Conservation (phyloP, 768 basidiomycete species). For the Glaciozyma antarctica region DNA sequence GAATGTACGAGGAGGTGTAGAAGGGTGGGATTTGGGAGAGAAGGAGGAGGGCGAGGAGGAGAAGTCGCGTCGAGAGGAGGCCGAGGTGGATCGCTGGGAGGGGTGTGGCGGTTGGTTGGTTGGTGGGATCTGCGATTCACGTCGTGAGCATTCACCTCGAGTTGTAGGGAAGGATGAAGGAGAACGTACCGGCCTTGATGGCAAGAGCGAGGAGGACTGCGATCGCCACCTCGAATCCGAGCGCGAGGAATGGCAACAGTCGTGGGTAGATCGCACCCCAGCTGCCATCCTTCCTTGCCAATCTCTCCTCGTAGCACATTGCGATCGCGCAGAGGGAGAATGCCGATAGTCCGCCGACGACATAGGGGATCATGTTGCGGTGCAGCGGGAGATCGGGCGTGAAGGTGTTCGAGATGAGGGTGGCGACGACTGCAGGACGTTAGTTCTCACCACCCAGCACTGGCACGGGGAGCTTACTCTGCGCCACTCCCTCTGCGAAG, state of each 20-base stretch:
- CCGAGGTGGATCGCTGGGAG: conserved; percentile 41
- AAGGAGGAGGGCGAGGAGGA: conserved; percentile 24
- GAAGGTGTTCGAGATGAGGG: conserved; percentile 16
- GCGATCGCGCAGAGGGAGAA: conserved; percentile 42
- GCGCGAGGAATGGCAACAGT: conserved; percentile 47
- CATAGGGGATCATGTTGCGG: conserved; percentile 86
- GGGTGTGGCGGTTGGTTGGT: conserved; percentile 38
- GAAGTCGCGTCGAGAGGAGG: conserved; percentile 24
- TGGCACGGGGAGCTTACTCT: conserved; percentile 45
- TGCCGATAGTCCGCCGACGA: conserved; percentile 58
- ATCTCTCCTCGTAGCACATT: conserved; percentile 59
- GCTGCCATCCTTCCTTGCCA: conserved; percentile 55
- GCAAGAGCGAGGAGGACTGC: conserved; percentile 49
- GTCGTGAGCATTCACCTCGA: conserved; percentile 40
- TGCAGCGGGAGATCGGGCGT: conserved; percentile 80
- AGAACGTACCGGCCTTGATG: conserved; percentile 40
- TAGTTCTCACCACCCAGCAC: background rate
- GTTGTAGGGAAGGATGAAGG: conserved; percentile 25
- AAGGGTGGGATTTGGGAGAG: conserved; percentile 18
- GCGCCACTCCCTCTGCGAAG: conserved; percentile 59
- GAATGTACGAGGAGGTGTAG: conserved; percentile 16
- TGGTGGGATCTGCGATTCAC: conserved; percentile 39
- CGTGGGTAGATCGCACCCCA: conserved; percentile 42
- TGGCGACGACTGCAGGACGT: conserved; percentile 17
- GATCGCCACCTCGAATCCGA: conserved; percentile 55